phyloP scores from a whole-genome alignment of 2,329 filamentous ascomycete genomes.

The Xylariaceae sp. region DNA sequence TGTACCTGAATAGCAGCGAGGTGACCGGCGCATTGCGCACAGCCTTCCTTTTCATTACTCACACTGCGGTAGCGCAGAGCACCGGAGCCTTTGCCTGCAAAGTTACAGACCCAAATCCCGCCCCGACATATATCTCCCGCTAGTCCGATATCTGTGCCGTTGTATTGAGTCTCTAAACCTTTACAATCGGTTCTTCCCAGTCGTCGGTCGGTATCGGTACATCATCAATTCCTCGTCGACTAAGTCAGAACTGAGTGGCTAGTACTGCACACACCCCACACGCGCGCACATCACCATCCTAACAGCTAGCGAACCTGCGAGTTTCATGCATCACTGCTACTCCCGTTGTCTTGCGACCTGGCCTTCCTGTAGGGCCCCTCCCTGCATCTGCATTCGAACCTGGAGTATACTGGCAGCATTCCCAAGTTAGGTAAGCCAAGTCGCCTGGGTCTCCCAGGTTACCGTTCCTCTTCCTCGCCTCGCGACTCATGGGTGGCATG shows the following conservation, averaged over 20 bases:
- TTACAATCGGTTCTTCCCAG: neutral
- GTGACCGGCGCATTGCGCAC: too few relatives aligned
- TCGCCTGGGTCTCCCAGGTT: conserved; percentile 10
- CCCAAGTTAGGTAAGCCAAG: conserved; percentile 27
- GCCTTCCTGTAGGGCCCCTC: conserved; percentile 16
- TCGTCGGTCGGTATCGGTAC: neutral
- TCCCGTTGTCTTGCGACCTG: conserved; percentile 25
- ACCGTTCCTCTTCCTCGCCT: conserved; percentile 11
- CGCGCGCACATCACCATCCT: conserved; percentile 19
- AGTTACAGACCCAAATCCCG: too few relatives aligned
- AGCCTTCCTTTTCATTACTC: too few relatives aligned
- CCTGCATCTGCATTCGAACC: conserved; percentile 23
- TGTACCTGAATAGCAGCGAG: too few relatives aligned
- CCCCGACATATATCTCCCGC: neutral
- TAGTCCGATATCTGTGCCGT: conserved; percentile 1
- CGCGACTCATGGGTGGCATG: conserved; percentile 8
- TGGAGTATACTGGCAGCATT: conserved; percentile 16
- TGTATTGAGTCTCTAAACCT: neutral
- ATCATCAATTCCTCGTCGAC: neutral
- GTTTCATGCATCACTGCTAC: conserved; percentile 15
- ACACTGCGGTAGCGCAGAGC: too few relatives aligned
- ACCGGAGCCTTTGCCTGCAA: too few relatives aligned
- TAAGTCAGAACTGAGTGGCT: conserved; percentile 1
- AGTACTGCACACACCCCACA: conserved; percentile 22
- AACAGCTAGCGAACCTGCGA: conserved; percentile 17